Evolutionary conservation across 192 early-diverging fungal species (phyloP), one percentile per base, ranked within the genome.

Genomic region (Linnemannia elongata): DNA sequence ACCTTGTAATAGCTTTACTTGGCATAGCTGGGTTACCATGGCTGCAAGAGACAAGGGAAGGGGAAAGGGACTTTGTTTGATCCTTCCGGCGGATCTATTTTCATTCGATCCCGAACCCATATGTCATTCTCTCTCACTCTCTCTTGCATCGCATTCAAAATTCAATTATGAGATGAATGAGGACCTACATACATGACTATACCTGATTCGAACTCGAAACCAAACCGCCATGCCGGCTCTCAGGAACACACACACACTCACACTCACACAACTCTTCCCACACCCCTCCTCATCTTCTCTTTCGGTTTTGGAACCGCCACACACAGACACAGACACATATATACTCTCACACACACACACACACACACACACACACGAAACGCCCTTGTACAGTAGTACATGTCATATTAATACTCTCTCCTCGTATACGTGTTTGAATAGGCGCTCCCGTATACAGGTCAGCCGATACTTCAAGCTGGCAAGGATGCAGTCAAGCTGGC

Each of bases 381-480:
- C 49, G 6, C 3, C 49, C 49, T 52, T 4, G 17, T 52, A 52
- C 49, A 20, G 18, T 15, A 13, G 44, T 52, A 20, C 49, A 52
- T 52, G 49, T 52, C 18, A 52, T 52, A 52, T 52, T 52, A 52
- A 52, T 22, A 52, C 20, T 52, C 15, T 5, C 15, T 52, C 18
- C 18, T 22, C 49, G 22, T 52, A 22, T 52, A 3, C 17, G 30
- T 42, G 30, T 36, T 76, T 33, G 1, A 27, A 35, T 69, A 86
- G 84, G 75, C 70, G 7, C 36, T 86, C 8, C 79, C 79, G 4
- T 77, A 81, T 76, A 75, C 69, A 17, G 84, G 84, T n/a, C 84
- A 86, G 33, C 75, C 84, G 33, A 80, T 86, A 71, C 75, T 55
- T 12, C 79, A 81, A 41, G 84, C 84, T 22, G 84, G 84, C 0